Evolutionary conservation across 139 green algal genomes (phyloP), one percentile per base, ranked within the genome.

Genomic region (Pseudopediastrum boryanum): DNA sequence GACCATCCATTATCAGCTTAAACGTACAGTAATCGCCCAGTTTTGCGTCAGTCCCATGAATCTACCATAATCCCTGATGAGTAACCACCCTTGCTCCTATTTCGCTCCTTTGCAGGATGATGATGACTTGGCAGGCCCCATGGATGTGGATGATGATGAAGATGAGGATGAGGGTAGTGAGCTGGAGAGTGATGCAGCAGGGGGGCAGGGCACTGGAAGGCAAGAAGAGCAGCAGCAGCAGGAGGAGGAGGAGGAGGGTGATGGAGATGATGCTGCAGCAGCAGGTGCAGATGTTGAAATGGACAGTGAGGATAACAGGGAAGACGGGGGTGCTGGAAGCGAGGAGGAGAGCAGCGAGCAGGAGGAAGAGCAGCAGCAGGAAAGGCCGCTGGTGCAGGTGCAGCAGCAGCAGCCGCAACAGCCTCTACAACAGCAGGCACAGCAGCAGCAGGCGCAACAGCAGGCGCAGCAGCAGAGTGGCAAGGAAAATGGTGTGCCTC

Each of bases 311-410:
- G 78, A 75, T 2, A 48, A 23, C 23, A 50, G 69, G 2, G 42
- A 64, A 9, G 63, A 76, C 21, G 78, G 58, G 16, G 78, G 69
- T n/a, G 56, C 66, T 25, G 78, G 75, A 7, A 71, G 75, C 31
- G 78, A 75, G 36, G 76, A 58, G 16, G 71, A 27, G 9, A 63
- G 51, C 6, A 71, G 42, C 10, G 69, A 10, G 9, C 48, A 63
- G 27, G 44, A 48, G 69, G 58, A n/a, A 1, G 3, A 5, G 25
- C 58, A 66, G n/a, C 58, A 66, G 58, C 58, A 66, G n/a, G n/a
- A n/a, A n/a, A n/a, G n/a, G n/a, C n/a, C n/a, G 21, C 27, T 29
- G 33, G 54, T 39, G 54, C 54, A 39, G 13, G 19, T 16, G 21
- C 21, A 9, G 5, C 54, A 36, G 54, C 9, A 64, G 54, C 54